phyloP scores from a whole-genome alignment of 2,329 filamentous ascomycete species.

The Xylariaceae sp. region DNA sequence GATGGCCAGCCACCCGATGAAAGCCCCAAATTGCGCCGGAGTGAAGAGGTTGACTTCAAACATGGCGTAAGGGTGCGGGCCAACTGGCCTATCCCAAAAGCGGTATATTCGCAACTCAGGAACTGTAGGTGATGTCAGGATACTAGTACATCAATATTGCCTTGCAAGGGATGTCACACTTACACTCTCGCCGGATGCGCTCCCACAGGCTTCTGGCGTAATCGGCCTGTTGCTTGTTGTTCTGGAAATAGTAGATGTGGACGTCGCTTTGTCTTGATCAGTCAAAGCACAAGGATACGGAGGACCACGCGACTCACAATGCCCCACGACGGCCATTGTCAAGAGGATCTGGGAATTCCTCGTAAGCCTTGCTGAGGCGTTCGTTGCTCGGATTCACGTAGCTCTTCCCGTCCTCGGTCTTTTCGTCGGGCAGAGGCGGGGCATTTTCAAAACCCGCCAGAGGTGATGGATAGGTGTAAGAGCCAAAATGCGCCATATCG shows the following conservation, averaged over 20 bases:
- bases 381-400: conserved; percentile 58
- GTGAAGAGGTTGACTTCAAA: conserved; percentile 90
- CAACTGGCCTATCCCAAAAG: conserved; percentile 72
- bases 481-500: too few species aligned
- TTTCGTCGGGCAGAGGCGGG: conserved; percentile 54
- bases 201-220: conserved; percentile 74
- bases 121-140: conserved; percentile 43
- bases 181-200: conserved; percentile 75
- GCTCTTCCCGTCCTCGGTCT: conserved; percentile 71
- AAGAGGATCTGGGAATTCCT: conserved; percentile 63
- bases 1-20: conserved; percentile 79
- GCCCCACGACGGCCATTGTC: conserved; percentile 63
- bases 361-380: conserved; percentile 63
- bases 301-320: conserved; percentile 49
- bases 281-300: background rate
- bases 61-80: conserved; percentile 81
- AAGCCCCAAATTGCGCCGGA: conserved; percentile 83
- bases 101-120: conserved; percentile 80
- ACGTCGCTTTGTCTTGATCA: conserved; percentile 53
- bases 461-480: conserved; percentile 47
- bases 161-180: conserved; percentile 23
- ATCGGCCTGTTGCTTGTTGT: conserved; percentile 54
- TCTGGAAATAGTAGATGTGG: conserved; percentile 77
- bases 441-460: conserved; percentile 53
- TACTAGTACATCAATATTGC: background rate